These are phyloP conservation scores for Acanthamoeba royreba DNA, from an alignment of 208 protist species.

Conservation along the genomic window DNA sequence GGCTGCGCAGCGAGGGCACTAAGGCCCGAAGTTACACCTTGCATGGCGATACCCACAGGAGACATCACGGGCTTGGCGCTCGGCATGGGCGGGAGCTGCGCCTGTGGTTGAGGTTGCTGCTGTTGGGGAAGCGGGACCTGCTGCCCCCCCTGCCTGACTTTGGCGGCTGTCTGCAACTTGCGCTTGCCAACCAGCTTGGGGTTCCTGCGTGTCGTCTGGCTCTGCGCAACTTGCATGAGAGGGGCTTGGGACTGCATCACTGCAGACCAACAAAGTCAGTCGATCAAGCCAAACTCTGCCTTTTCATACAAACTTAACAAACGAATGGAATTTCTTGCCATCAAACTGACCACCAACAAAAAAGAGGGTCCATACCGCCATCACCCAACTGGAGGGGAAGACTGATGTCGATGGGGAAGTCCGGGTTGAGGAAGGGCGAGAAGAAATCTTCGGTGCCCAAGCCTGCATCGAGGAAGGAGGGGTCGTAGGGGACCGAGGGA, in stretches of 20 bases:
- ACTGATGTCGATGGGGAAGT: slow-evolving; percentile 36
- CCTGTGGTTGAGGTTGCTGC: not conserved
- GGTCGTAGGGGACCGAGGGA: too few species aligned
- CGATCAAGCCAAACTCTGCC: not conserved
- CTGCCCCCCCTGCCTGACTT: not conserved
- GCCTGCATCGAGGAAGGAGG: not conserved
- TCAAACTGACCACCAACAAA: too few species aligned
- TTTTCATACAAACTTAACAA: not conserved
- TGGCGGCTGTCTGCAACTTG: not conserved
- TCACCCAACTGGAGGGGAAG: not conserved
- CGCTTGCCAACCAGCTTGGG: not conserved
- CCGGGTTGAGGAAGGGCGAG: not conserved
- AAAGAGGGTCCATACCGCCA: not conserved
- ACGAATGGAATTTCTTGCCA: too few species aligned
- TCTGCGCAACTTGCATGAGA: slow-evolving; percentile 25
- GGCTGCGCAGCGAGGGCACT: too few species aligned
- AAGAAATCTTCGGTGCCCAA: slow-evolving; percentile 22
- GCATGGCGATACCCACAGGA: not conserved
- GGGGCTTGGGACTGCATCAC: not conserved
- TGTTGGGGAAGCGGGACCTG: not conserved
- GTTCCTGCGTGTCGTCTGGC: not conserved
- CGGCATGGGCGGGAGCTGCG: too few species aligned
- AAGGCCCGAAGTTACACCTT: too few species aligned
- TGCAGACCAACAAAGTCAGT: not conserved
- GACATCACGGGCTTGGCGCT: too few species aligned